These are phyloP conservation scores for Annulohypoxylon maeteangense DNA, from an alignment of 495 filamentous ascomycete genomes.

Conservation along the genomic window DNA sequence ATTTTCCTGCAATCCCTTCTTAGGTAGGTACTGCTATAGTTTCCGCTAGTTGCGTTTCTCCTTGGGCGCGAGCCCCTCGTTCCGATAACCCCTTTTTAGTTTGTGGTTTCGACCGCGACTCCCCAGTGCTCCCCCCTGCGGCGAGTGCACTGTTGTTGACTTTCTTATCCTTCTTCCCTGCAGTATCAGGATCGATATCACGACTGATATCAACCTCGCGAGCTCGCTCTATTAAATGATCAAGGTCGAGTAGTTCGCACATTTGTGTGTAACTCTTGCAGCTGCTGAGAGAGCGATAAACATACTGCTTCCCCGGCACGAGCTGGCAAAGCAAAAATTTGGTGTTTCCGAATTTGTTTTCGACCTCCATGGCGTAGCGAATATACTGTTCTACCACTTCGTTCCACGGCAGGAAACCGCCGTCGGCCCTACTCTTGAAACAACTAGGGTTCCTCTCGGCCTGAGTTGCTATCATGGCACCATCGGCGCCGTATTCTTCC, in stretches of 20 bases:
- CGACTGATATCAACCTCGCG: constrained; percentile 71
- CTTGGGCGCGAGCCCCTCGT: constrained; percentile 37
- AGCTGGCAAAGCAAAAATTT: constrained; percentile 89
- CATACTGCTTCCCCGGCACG: constrained; percentile 78
- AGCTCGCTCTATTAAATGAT: constrained; percentile 68
- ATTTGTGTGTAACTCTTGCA: constrained; percentile 73
- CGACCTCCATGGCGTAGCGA: constrained; percentile 72
- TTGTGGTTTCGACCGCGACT: constrained; percentile 42
- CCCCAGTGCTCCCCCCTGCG: constrained; percentile 48
- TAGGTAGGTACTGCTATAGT: constrained; percentile 27
- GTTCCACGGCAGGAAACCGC: constrained; percentile 74
- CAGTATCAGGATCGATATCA: constrained; percentile 63
- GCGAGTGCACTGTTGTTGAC: constrained; percentile 51
- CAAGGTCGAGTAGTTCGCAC: constrained; percentile 69
- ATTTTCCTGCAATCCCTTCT: constrained; percentile 8
- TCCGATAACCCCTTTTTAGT: constrained; percentile 48
- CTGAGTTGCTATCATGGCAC: constrained; percentile 94
- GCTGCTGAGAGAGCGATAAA: constrained; percentile 63
- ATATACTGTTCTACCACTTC: constrained; percentile 82
- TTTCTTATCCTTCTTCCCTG: constrained; percentile 50
- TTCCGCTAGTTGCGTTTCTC: constrained; percentile 18
- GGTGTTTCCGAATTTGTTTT: constrained; percentile 90
- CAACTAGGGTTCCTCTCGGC: constrained; percentile 90
- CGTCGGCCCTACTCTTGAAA: constrained; percentile 74
- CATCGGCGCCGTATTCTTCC: constrained; percentile 82